A percentile compares a stretch with the other conserved stretches of the same genome.
phyloP scores from a whole-genome alignment of 2,329 filamentous ascomycete species.

The Albifimbria verrucaria region DNA sequence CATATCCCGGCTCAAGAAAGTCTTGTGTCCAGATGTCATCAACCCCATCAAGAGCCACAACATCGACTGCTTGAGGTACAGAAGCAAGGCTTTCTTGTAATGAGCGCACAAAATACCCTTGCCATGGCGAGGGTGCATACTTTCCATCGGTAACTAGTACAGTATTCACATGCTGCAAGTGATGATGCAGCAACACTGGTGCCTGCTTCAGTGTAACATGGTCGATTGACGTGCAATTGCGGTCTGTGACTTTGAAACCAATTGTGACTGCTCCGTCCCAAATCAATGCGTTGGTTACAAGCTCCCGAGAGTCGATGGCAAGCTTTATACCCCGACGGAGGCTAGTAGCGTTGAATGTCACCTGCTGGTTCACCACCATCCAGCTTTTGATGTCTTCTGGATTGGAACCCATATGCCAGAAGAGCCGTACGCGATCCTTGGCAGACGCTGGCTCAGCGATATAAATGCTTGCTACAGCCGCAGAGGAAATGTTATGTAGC shows the following conservation, averaged over 20 bases:
- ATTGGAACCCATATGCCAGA: constrained; percentile 12
- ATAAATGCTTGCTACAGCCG: constrained; percentile 13
- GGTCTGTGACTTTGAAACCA: constrained; percentile 25
- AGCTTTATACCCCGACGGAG: constrained; percentile 28
- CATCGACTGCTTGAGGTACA: background rate
- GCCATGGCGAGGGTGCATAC: background rate
- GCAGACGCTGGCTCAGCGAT: constrained; percentile 5
- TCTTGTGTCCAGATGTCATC: constrained; percentile 36
- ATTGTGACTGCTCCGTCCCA: constrained; percentile 26
- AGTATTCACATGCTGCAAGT: constrained; percentile 23
- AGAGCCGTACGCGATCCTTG: constrained; percentile 22
- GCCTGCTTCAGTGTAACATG: constrained; percentile 30
- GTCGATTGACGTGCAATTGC: constrained; percentile 14
- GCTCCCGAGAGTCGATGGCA: constrained; percentile 32
- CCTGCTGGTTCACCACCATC: constrained; percentile 19
- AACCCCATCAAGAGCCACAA: constrained; percentile 18
- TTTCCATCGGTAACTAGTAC: constrained; percentile 19
- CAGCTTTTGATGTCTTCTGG: constrained; percentile 11
- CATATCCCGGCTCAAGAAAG: constrained; percentile 34
- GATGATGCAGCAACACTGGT: constrained; percentile 34
- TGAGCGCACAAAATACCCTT: background rate
- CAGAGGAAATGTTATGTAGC: constrained; percentile 10
- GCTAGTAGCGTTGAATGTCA: constrained; percentile 23
- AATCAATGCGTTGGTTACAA: constrained; percentile 7
- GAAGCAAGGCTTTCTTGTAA: background rate